Percentiles rank a stretch among this genome's conserved stretches.
phyloP scores from a whole-genome alignment of 257 asterid species.

The Mentha longifolia region DNA sequence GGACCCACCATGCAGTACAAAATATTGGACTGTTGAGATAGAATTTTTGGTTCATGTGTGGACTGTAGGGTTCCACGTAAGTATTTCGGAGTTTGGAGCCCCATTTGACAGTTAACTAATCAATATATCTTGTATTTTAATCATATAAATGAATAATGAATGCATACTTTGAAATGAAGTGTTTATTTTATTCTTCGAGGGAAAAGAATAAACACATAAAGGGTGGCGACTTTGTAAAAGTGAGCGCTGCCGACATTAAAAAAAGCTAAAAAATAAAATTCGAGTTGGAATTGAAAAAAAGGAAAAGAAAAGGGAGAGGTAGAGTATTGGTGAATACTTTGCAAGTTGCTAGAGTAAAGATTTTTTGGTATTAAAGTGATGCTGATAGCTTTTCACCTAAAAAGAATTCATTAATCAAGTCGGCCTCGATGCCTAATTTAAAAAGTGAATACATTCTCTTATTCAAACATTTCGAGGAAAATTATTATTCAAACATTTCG shows the following conservation, averaged over 20 bases:
- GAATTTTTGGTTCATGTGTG: slow-evolving; percentile 24
- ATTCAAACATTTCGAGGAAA: too few species aligned
- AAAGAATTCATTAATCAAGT: background rate
- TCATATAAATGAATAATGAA: too few species aligned
- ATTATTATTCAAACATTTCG: too few species aligned
- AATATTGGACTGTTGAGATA: background rate
- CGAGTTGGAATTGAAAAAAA: background rate
- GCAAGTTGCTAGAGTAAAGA: slow-evolving; percentile 11
- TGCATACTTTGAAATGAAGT: too few species aligned
- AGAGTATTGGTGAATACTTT: slow-evolving; percentile 17
- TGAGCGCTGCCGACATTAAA: slow-evolving; percentile 24
- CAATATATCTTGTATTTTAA: background rate
- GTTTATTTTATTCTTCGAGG: too few species aligned
- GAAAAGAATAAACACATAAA: background rate
- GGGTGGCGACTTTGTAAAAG: slow-evolving; percentile 12
- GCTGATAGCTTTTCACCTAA: too few species aligned
- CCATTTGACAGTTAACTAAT: slow-evolving; percentile 7
- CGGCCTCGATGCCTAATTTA: background rate
- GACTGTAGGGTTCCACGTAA: slow-evolving; percentile 28
- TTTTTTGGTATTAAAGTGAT: background rate
- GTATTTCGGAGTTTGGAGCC: background rate
- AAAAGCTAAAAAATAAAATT: background rate
- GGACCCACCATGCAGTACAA: background rate
- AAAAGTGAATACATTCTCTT: too few species aligned
- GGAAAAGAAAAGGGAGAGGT: background rate